A percentile compares a stretch with the other conserved stretches of the same genome.
Conservation (phyloP, 2,329 filamentous ascomycete genomes). For the Bipolaris sorokiniana region DNA sequence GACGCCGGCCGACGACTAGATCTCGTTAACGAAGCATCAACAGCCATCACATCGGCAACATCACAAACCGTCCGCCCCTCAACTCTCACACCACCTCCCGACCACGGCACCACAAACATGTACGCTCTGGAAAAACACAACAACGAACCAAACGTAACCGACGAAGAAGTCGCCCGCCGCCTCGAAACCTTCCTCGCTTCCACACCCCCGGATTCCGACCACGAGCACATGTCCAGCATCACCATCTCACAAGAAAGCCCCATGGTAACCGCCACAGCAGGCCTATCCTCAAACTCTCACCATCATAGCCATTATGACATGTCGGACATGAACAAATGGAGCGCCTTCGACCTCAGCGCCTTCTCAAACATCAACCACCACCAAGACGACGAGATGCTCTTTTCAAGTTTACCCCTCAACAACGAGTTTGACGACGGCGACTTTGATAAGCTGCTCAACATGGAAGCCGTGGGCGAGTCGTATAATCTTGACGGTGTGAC, state of each 20-base stretch:
- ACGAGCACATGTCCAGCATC: conserved; percentile 42
- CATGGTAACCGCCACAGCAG: conserved; percentile 15
- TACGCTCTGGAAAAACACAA: conserved; percentile 40
- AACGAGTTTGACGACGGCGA: conserved; percentile 51
- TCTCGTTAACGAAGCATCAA: conserved; percentile 21
- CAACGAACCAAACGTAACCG: conserved; percentile 44
- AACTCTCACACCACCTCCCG: conserved; percentile 52
- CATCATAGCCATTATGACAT: background rate
- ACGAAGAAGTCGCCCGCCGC: conserved; percentile 56
- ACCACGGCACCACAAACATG: conserved; percentile 45
- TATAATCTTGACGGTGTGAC: conserved; percentile 43
- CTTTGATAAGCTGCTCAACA: conserved; percentile 49
- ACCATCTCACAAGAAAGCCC: conserved; percentile 36
- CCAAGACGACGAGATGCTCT: conserved; percentile 44
- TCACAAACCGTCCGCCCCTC: conserved; percentile 31
- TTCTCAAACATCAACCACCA: conserved; percentile 40
- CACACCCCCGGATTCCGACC: conserved; percentile 55
- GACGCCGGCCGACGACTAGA: conserved; percentile 54
- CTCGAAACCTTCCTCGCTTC: conserved; percentile 59
- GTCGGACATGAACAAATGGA: conserved; percentile 30
- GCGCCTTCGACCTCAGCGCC: conserved; percentile 21
- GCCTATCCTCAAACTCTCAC: conserved; percentile 1
- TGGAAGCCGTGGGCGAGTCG: conserved; percentile 49
- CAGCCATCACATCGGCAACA: background rate
- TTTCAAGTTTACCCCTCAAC: conserved; percentile 44